Conservation (phyloP, 345 rosid species). For the Geranium rotundifolium region DNA sequence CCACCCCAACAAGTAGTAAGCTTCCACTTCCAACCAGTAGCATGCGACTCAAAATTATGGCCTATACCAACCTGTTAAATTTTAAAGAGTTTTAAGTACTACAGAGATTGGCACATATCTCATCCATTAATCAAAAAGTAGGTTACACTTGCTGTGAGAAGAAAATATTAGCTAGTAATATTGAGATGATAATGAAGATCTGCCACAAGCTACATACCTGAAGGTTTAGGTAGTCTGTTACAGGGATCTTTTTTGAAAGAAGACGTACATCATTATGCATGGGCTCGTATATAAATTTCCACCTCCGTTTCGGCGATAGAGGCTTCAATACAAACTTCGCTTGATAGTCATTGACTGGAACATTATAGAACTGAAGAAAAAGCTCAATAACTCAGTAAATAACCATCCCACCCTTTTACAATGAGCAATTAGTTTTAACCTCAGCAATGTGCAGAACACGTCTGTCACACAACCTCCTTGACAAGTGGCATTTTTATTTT, state of each 20-base stretch:
- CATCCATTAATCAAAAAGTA: slow-evolving; percentile 7
- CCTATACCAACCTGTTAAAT: slow-evolving; percentile 20
- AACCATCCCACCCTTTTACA: not conserved
- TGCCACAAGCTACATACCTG: slow-evolving; percentile 38
- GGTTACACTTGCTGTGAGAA: not conserved
- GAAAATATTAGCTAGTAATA: not conserved
- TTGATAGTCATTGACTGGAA: slow-evolving; percentile 70
- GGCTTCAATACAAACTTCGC: slow-evolving; percentile 84
- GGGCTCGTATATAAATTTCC: slow-evolving; percentile 81
- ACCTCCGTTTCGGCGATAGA: slow-evolving; percentile 48
- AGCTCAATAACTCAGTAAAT: slow-evolving; percentile 7
- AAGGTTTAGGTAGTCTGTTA: slow-evolving; percentile 66
- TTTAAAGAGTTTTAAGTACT: slow-evolving; percentile 1
- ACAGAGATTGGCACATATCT: slow-evolving; percentile 1
- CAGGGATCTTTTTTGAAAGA: slow-evolving; percentile 74
- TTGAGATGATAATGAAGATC: not conserved
- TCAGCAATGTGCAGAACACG: not conserved
- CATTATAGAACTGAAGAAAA: slow-evolving; percentile 60
- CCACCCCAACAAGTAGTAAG: slow-evolving; percentile 71
- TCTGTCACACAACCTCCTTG: not conserved
- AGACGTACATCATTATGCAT: slow-evolving; percentile 54
- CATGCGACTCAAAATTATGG: slow-evolving; percentile 59
- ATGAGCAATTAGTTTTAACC: not conserved
- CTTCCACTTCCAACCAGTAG: slow-evolving; percentile 79
- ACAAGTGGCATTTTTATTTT: no score